phyloP scores from a whole-genome alignment of 2,329 filamentous ascomycete species.

The Alternaria gansuensis region DNA sequence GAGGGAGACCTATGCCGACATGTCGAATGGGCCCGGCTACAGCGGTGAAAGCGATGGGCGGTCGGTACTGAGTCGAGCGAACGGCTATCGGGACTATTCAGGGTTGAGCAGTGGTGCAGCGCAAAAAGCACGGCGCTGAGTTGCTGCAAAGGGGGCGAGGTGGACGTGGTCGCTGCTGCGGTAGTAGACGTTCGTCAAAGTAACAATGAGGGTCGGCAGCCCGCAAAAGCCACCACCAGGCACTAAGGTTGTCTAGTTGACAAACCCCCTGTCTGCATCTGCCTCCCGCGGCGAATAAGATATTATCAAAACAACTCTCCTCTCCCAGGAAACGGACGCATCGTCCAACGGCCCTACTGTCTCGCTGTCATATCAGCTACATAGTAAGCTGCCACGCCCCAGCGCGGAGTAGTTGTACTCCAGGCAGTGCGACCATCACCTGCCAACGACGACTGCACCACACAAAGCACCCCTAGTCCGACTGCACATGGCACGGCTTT shows the following conservation, averaged over 20 bases:
- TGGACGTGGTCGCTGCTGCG: conserved; percentile 14
- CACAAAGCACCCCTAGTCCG: conserved; percentile 5
- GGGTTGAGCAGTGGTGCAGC: conserved; percentile 11
- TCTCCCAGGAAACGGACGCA: conserved; percentile 29
- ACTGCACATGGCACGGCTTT: conserved; percentile 14
- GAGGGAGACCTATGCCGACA: conserved; percentile 39
- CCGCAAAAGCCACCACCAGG: conserved; percentile 30
- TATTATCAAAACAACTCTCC: conserved; percentile 30
- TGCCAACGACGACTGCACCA: conserved; percentile 8
- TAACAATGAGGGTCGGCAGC: conserved; percentile 25
- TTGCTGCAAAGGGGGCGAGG: conserved; percentile 14
- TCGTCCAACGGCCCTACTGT: conserved; percentile 17
- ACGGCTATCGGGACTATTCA: not conserved
- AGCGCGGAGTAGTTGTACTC: conserved; percentile 10
- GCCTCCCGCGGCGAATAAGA: conserved; percentile 19
- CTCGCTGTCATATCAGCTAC: conserved; percentile 5
- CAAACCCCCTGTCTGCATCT: conserved; percentile 23
- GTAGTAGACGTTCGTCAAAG: conserved; percentile 22
- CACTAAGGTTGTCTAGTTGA: conserved; percentile 27
- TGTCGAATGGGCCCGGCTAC: conserved; percentile 32
- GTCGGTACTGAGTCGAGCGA: conserved; percentile 14
- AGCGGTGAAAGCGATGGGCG: conserved; percentile 25
- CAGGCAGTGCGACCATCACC: conserved; percentile 17
- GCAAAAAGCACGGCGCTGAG: conserved; percentile 17
- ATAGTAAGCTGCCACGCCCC: conserved; percentile 13